Conservation (phyloP, 164 flowering plant species). For the Vitis vinifera region ASM3070453v1 NC_081821.1:2206501-2207000, state of each 20-base stretch:
- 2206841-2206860: slow-evolving; percentile 71
- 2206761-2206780: neutral
- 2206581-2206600: neutral
- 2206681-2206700: slow-evolving; percentile 67
- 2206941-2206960: neutral
- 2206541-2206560: neutral
- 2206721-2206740: neutral
- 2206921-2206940: neutral
- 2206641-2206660: slow-evolving; percentile 46
- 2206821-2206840: slow-evolving; percentile 67
- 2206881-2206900: neutral
- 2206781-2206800: slow-evolving; percentile 1
- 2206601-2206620: slow-evolving; percentile 1
- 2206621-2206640: slow-evolving; percentile 4
- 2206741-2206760: neutral
- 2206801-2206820: slow-evolving; percentile 48
- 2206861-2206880: slow-evolving; percentile 70
- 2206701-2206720: slow-evolving; percentile 48
- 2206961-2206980: no score
- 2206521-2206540: neutral
- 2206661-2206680: slow-evolving; percentile 78
- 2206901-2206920: neutral
- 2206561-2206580: neutral
- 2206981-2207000: no score
- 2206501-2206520: slow-evolving; percentile 48